Percentiles rank a stretch among this genome's conserved stretches.
Conservation (phyloP, 179 eudicot species). For the Silene vulgaris region DNA sequence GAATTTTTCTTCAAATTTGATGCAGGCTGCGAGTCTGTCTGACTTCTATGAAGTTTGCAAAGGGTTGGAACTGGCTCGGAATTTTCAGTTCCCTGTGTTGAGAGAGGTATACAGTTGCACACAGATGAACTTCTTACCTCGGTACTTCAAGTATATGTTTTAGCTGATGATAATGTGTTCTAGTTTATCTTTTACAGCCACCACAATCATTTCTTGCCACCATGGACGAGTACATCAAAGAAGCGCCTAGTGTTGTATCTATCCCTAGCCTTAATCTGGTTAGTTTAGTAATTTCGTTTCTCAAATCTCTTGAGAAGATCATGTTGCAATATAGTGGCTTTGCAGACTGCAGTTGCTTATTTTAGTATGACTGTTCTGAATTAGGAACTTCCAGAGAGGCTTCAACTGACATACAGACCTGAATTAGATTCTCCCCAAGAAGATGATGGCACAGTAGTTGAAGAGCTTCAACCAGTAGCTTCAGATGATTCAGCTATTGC, state of each 20-base stretch:
- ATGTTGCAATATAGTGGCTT: constrained; percentile 1
- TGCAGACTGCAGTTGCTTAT: background rate
- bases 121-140: constrained; percentile 31
- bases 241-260: constrained; percentile 68
- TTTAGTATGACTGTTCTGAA: constrained; percentile 17
- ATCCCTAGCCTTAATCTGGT: constrained; percentile 54
- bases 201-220: constrained; percentile 93
- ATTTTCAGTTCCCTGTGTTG: constrained; percentile 81
- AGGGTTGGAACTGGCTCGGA: constrained; percentile 81
- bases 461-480: constrained; percentile 48
- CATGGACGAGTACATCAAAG: constrained; percentile 92
- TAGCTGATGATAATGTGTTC: constrained; percentile 13
- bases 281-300: constrained; percentile 22
- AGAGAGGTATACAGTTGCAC: constrained; percentile 57
- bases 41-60: constrained; percentile 79
- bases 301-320: background rate
- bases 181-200: constrained; percentile 48
- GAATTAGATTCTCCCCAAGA: constrained; percentile 46
- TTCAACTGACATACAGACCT: constrained; percentile 70
- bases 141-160: constrained; percentile 12
- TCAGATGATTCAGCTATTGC: constrained; percentile 30
- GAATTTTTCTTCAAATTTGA: background rate
- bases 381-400: constrained; percentile 91
- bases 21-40: constrained; percentile 83
- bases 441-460: constrained; percentile 34